These are phyloP conservation scores for Apophysomyces ossiformis DNA, from an alignment of 371 early-diverging fungal species.

Conservation along the genomic window DNA sequence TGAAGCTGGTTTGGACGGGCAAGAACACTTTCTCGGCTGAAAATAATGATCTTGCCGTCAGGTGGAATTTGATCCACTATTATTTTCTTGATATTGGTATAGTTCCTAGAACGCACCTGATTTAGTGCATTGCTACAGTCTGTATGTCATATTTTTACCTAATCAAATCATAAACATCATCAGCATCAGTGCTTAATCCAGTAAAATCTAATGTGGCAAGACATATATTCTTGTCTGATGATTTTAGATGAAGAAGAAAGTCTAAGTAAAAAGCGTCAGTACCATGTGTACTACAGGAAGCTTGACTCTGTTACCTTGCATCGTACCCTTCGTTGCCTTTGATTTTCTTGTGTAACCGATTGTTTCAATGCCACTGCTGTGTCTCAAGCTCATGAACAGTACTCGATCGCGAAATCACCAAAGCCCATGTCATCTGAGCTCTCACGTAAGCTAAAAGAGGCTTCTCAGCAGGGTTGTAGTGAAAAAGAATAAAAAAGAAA, in stretches of 20 bases:
- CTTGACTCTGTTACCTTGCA: constrained; percentile 20
- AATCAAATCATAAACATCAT: constrained; percentile 19
- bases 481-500: no score
- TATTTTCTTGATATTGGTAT: neutral
- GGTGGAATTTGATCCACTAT: neutral
- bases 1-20: neutral
- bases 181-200: constrained; percentile 19
- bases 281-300: constrained; percentile 26
- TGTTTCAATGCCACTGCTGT: neutral
- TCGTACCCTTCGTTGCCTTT: constrained; percentile 15
- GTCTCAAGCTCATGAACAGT: no score
- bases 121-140: neutral
- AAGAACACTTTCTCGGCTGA: neutral
- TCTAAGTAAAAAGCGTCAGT: constrained; percentile 20
- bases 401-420: no score
- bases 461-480: no score
- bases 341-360: constrained; percentile 19
- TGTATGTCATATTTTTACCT: constrained; percentile 7
- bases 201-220: constrained; percentile 22
- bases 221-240: constrained; percentile 20
- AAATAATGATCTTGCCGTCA: neutral
- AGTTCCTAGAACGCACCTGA: constrained; percentile 9
- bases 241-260: constrained; percentile 14
- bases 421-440: no score
- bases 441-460: no score